Evolutionary conservation across 345 rosid species (phyloP).

Genomic region (Mangifera indica): DNA sequence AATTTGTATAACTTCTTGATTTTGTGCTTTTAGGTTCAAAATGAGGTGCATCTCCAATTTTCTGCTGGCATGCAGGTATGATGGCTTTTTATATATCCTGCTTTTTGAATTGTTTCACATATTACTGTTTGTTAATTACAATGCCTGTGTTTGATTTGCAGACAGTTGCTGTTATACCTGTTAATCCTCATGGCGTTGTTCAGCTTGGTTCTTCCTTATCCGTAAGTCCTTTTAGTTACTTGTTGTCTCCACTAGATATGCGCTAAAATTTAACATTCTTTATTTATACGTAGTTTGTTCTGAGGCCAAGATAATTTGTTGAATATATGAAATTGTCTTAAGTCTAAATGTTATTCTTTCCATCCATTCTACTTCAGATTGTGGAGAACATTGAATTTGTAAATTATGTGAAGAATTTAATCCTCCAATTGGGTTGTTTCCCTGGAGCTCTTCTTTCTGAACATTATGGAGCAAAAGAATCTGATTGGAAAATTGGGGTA

Average conservation of each 20-base stretch:
- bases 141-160: constrained; percentile 31
- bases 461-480: constrained; percentile 38
- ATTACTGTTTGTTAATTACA: constrained; percentile 14
- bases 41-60: constrained; percentile 76
- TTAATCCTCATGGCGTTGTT: constrained; percentile 80
- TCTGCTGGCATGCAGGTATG: constrained; percentile 91
- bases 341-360: constrained; percentile 9
- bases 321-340: neutral
- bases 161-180: constrained; percentile 86
- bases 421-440: constrained; percentile 71
- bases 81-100: constrained; percentile 16
- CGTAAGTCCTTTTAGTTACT: constrained; percentile 46
- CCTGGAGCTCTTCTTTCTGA: constrained; percentile 74
- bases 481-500: constrained; percentile 39
- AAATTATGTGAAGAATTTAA: constrained; percentile 65
- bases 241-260: neutral
- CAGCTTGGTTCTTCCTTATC: constrained; percentile 77
- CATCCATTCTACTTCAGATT: constrained; percentile 53
- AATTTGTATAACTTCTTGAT: constrained; percentile 14
- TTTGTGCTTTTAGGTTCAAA: constrained; percentile 51
- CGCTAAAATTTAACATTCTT: constrained; percentile 4
- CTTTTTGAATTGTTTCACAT: neutral
- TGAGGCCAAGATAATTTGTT: constrained; percentile 1
- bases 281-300: constrained; percentile 1
- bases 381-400: constrained; percentile 79